Base-by-base conservation (phyloP, 371 early-diverging fungal species). In the Encephalitozoon cuniculi region DNA sequence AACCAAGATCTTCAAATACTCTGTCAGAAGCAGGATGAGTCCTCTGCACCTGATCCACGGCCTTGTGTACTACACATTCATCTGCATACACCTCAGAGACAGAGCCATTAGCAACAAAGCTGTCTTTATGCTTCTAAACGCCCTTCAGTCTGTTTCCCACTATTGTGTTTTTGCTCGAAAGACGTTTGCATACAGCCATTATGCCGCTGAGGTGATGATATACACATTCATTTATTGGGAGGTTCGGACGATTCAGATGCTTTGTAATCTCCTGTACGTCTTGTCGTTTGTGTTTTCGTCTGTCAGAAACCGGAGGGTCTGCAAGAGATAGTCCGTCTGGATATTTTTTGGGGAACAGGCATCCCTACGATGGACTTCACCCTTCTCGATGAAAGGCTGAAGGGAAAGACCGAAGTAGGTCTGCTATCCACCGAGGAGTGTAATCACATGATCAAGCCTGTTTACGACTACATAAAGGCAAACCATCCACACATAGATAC, bases 21-120 rank as follows among this genome's bases (percentile, higher is more conserved):
- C 44, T 2, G 15, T 21, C 5, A 49, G 52, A 23, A 67, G 68
- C 9, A 71, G 46, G 37, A 77, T 77, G 77, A 65, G n/a, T 28
- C 23, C 41, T 12, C 23, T 70, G 0, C 77, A 77, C 7, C 41
- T 77, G n/a, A 7, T 71, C 4, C 77, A 77, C 59, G 77, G 77
- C 1, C 12, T 64, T 15, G 30, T 64, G 1, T 77, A 68, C 28
- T 77, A 77, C 39, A 37, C 51, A 7, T 44, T 65, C 12, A 3
- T 77, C 25, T 34, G 54, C 8, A 15, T 64, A 30, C 68, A 72
- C 32, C 32, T 77, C 4, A 59, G 30, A 2, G 40, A 64, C 18
- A 49, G 44, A n/a, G 15, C 39, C 11, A 49, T 55, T 44, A 15
- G 21, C 1, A 49, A 64, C 59, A 21, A 18, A 40, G 11, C n/a